Base-by-base conservation (phyloP, 805 yeast genomes). In the Candida boleticola region DNA sequence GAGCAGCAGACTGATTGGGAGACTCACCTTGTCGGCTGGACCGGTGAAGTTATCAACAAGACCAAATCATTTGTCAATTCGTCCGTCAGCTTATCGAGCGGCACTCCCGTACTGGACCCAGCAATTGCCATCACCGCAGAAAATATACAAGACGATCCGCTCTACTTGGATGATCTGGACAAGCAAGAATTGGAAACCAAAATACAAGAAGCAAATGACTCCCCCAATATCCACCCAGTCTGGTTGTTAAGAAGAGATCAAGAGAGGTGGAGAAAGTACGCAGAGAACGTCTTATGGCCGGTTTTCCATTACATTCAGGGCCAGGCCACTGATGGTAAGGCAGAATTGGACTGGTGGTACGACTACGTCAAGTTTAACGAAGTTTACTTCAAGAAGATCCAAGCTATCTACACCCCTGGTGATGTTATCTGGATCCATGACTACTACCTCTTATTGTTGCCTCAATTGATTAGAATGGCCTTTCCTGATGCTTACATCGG, bases 391-490 rank as follows among this genome's bases (percentile, higher is more conserved):
- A 80, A 86, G 45, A 85, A 80, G 53, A 82, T 93, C 49, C 73
- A 80, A 51, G 71, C 76, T 37, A 72, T 86, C 23, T 93, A 89
- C 60, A 65, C 79, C 48, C 88, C 90, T 3, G 99, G 99, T 27
- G 97, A 90, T 60, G 74, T 90, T 30, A 83, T 90, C 43, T 87
- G 96, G 95, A 76, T 90, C 51, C 97, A 90, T 66, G 97, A 90
- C 64, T 89, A 88, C 64, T 88, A 90, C 56, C 66, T 90, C 46
- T 64, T 89, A 47, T 66, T 90, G 34, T 68, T 90, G 44, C 97
- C 97, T 2, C 93, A 85, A 57, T 73, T 90, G 61, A 66, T 90
- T 49, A 75, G 96, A 50, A 82, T 83, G 85, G 80, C 77, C 54
- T 71, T 84, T 38, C 88, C 88, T 2, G 78, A 83, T 43, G 85